Base-by-base conservation (phyloP, 169 alveolate genomes). In the Cryptosporidium ubiquitum region DNA sequence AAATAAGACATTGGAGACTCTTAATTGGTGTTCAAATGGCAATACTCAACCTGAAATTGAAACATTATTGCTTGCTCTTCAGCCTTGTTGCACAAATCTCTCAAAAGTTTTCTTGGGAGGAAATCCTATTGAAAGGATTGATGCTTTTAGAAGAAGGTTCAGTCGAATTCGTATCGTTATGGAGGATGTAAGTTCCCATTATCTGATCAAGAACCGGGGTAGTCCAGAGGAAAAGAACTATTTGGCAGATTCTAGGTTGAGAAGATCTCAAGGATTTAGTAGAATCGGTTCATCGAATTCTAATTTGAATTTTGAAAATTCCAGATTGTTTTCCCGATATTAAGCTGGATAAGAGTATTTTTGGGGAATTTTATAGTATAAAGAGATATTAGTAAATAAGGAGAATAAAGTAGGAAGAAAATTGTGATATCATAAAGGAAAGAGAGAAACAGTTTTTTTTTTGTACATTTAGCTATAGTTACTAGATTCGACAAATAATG, bases 21-120 rank as follows among this genome's bases (percentile, higher is more conserved):
- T 79, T 23, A 42, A 33, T 9, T 79, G 89, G 89, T 79, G 89
- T 35, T 79, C 89, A 37, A 79, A 79, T 31, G 89, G 75, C 5
- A 79, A 79, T 64, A 79, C 89, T 7, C 89, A 61, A 60, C 89
- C 89, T 26, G 89, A 79, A 44, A 79, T 79, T 23, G 89, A 79
- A 5, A 79, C 89, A 7, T 61, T 79, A 0, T 35, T 79, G 18
- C 60, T 79, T 18, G 89, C 75, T 29, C 35, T 79, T 3, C 89
- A 79, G 40, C 89, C 89, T 26, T 44, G 60, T 20, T 79, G 89
- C 35, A 12, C 26, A n/a, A 61, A 39, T 16, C 68, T 79, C 12
- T 29, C 58, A 12, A 79, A 42, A 20, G 89, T 79, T 5, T 37
- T 40, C 23, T 23, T 79, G 6, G 89, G 89, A 40, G 89, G 89